Base-by-base conservation (phyloP, 495 filamentous ascomycete genomes). In the Paragyromitra xinjiangensis region DNA sequence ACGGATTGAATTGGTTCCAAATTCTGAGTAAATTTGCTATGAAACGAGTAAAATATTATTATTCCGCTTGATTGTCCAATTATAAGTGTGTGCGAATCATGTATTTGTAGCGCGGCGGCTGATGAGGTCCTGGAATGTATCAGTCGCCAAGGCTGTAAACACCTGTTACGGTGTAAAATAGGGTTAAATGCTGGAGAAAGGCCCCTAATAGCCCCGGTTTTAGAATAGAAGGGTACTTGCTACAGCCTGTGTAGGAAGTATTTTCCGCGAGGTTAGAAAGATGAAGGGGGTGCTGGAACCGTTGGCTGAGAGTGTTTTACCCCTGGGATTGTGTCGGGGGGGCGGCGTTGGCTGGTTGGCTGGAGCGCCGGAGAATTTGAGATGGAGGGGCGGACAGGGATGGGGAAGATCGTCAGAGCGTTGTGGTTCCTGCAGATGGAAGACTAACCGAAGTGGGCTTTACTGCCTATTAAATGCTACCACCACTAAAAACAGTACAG, bases 241-340 rank as follows among this genome's bases (percentile, higher is more conserved):
- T 37, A 63, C 69, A n/a, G 56, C 59, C 34, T 11, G 64, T 34
- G 73, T 71, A 64, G 58, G 58, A 71, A 45, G 34, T 71, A 72
- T 75, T 68, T 68, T 22, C 58, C 14, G 22, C 16, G 37, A 24
- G 7, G 29, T 19, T 53, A n/a, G n/a, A 26, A 48, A 48, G 40
- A 24, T 42, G 6, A 39, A 64, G 48, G 61, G 59, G 44, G 29
- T 40, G 26, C 37, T 59, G 14, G 19, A 50, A 48, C n/a, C 9
- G 50, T 51, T 42, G 42, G 64, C 24, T 63, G 66, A 16, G 50
- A 40, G 16, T 6, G 51, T 45, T 69, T 44, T 26, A 56, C 34
- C 51, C 63, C 56, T 19, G 14, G 69, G 29, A 51, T 34, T 62
- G 53, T 56, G 19, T 29, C 53, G 19, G 53, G 44, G 51, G 1